Base-by-base conservation (phyloP, 495 filamentous ascomycete genomes). In the Neurospora intermedia region DNA sequence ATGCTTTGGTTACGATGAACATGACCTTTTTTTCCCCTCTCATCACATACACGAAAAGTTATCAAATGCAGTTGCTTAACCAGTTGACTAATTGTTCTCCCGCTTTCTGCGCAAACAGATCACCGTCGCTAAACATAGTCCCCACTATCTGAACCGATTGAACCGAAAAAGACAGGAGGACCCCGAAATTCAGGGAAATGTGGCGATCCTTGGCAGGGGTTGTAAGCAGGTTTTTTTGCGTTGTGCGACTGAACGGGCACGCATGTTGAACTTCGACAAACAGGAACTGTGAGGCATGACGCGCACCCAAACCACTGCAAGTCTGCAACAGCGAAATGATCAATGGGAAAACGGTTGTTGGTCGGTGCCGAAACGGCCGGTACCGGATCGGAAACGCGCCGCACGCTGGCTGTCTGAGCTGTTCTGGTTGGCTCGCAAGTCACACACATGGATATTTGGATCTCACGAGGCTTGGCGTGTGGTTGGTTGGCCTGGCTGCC, bases 21-120 rank as follows among this genome's bases (percentile, higher is more conserved):
- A 66, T 38, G 54, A 35, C 23, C 16, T 38, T 70, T 70, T 42
- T 31, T 31, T 31, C 2, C 69, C 38, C 18, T 73, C 42, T 23
- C 15, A 69, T 72, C 35, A 69, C 18, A 72, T 23, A 72, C 71
- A 72, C 35, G 38, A 69, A 20, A 69, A 20, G 59, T 71, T 75
- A 72, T 70, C 70, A 75, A 74, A 73, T 77, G 70, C 70, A 76
- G 20, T 75, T 42, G 20, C 27, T 46, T 73, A 69, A 73, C 75
- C 72, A 73, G 41, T 77, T 54, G 35, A 74, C 75, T 78, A 81
- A 78, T 79, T 81, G 41, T 27, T 76, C 46, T 72, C 54, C 54
- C 54, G 54, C 23, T 62, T 72, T 71, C 71, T 38, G 27, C 74
- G 73, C 77, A 79, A 76, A 83, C 75, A 83, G 81, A 83, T 41